Conservation (phyloP, 2,329 filamentous ascomycete genomes). For the Sporothrix luriei region DNA sequence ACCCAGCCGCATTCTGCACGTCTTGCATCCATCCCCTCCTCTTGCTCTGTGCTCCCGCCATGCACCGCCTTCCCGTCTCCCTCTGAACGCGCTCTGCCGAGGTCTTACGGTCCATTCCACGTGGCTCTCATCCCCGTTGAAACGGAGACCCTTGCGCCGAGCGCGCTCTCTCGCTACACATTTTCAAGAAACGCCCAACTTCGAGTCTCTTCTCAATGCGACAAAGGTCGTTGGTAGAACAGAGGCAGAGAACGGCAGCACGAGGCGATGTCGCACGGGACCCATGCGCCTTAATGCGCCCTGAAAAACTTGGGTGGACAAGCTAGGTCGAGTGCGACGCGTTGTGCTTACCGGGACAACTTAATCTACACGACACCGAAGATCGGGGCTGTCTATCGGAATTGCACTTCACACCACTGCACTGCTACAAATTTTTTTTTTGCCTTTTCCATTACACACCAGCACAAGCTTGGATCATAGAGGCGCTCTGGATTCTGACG, state of each 20-base stretch:
- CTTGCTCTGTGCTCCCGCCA: background rate
- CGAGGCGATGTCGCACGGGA: constrained; percentile 37
- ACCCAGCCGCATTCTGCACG: constrained; percentile 4
- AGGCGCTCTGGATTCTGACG: background rate
- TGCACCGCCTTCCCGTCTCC: background rate
- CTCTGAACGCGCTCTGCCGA: background rate
- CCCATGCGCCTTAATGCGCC: constrained; percentile 39
- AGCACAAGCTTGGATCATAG: background rate
- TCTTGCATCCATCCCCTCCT: background rate
- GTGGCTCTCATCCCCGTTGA: background rate
- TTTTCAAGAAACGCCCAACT: background rate
- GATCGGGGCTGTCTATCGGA: background rate
- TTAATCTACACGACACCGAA: constrained; percentile 4
- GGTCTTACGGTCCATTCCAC: background rate
- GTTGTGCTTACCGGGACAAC: constrained; percentile 13
- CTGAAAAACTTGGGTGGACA: constrained; percentile 35
- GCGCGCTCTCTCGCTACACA: background rate
- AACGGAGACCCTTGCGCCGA: background rate
- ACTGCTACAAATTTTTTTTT: background rate
- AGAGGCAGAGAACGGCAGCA: constrained; percentile 2
- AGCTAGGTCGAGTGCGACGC: constrained; percentile 24
- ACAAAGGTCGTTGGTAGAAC: background rate
- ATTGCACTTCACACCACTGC: background rate
- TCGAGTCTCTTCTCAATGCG: background rate
- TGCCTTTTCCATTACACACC: background rate